Evolutionary conservation across 73 alveolate genomes (phyloP).

Genomic region (Paramecium primaurelia): DNA sequence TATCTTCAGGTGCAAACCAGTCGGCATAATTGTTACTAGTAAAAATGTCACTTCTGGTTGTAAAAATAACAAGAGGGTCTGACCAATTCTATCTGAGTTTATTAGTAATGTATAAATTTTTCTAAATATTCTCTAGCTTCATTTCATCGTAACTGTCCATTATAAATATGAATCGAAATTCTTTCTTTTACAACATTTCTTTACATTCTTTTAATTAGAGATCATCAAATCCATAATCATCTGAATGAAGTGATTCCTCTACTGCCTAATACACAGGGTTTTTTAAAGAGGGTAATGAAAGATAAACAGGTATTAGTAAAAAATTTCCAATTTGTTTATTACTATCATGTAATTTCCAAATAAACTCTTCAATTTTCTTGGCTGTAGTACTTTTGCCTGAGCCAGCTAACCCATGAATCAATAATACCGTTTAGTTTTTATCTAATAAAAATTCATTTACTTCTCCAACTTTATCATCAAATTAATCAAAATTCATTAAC

Average conservation of each 20-base stretch:
- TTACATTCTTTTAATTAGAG: not conserved
- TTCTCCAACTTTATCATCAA: not conserved
- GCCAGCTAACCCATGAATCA: not conserved
- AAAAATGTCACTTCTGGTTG: not conserved
- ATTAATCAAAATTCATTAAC: not conserved
- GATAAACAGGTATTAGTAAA: not conserved
- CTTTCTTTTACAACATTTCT: not conserved
- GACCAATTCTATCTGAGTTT: not conserved
- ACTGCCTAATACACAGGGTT: not conserved
- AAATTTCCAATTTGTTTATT: not conserved
- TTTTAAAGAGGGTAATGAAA: not conserved
- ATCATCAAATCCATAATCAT: not conserved
- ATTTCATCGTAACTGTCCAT: not conserved
- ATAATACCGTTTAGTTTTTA: not conserved
- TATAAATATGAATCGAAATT: not conserved
- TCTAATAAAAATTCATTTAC: not conserved
- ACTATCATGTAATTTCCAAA: not conserved
- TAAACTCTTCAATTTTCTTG: not conserved
- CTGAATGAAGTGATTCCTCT: not conserved
- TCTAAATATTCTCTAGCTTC: not conserved
- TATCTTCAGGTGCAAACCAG: not conserved
- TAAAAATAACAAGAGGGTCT: not conserved
- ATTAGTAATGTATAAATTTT: not conserved
- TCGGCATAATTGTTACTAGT: not conserved
- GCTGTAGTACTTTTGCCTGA: conserved; percentile 10